Evolutionary conservation across 768 basidiomycete genomes (phyloP).

Genomic region (Phallus indusiatus): DNA sequence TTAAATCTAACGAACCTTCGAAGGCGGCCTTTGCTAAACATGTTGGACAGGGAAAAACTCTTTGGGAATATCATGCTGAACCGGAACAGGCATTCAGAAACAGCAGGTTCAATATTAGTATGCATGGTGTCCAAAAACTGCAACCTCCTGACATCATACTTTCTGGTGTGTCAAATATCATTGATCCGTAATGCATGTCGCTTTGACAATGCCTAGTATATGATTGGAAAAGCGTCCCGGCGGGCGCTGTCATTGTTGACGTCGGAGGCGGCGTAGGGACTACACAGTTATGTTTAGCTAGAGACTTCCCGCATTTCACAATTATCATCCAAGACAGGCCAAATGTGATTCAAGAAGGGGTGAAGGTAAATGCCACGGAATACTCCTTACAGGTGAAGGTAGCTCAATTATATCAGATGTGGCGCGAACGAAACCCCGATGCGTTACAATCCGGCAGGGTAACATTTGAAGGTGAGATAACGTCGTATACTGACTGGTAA

Average conservation of each 20-base stretch:
- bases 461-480: not conserved
- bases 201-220: slow-evolving; percentile 17
- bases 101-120: slow-evolving; percentile 14
- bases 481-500: not conserved
- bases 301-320: slow-evolving; percentile 26
- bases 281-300: slow-evolving; percentile 23
- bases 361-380: not conserved
- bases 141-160: slow-evolving; percentile 13
- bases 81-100: slow-evolving; percentile 7
- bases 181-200: not conserved
- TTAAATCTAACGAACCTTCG: slow-evolving; percentile 11
- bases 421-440: not conserved
- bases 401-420: not conserved
- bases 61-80: slow-evolving; percentile 9
- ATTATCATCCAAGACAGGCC: slow-evolving; percentile 27
- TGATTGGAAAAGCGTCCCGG: slow-evolving; percentile 25
- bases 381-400: too few species aligned
- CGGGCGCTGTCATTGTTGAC: slow-evolving; percentile 27
- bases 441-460: slow-evolving; percentile 3
- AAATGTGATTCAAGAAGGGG: slow-evolving; percentile 6
- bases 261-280: slow-evolving; percentile 33
- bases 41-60: slow-evolving; percentile 9
- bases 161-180: slow-evolving; percentile 8
- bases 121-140: slow-evolving; percentile 14
- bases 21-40: slow-evolving; percentile 12